These are phyloP conservation scores for Canavalia ensiformis DNA, from an alignment of 306 rosid species.

Conservation along the genomic window DNA sequence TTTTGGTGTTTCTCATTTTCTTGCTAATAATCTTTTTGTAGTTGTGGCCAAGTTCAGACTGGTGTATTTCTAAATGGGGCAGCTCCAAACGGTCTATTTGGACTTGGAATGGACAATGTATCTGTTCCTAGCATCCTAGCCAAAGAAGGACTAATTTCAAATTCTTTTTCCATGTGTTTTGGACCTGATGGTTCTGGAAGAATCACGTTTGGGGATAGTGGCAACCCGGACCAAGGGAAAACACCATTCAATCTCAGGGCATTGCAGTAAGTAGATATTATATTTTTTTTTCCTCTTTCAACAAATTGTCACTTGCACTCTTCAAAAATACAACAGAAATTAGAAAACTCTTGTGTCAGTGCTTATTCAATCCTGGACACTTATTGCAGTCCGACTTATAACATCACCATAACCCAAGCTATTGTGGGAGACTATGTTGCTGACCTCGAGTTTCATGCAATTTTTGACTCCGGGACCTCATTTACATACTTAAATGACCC, in stretches of 20 bases:
- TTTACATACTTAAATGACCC: constrained; percentile 85
- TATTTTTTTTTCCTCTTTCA: constrained; percentile 2
- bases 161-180: constrained; percentile 95
- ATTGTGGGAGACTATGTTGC: constrained; percentile 53
- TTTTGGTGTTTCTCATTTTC: constrained; percentile 13
- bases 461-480: constrained; percentile 90
- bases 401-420: constrained; percentile 71
- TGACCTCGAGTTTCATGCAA: constrained; percentile 66
- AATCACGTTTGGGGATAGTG: constrained; percentile 84
- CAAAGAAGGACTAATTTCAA: constrained; percentile 62
- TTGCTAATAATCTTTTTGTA: constrained; percentile 52
- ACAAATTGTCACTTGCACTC: constrained; percentile 33
- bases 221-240: constrained; percentile 67
- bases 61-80: constrained; percentile 72
- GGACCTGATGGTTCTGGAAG: constrained; percentile 69
- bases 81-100: constrained; percentile 92
- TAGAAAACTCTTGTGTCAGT: constrained; percentile 16
- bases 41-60: constrained; percentile 85
- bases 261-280: constrained; percentile 60
- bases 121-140: constrained; percentile 90
- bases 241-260: constrained; percentile 68
- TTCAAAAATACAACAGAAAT: constrained; percentile 4
- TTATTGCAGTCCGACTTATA: constrained; percentile 76
- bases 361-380: constrained; percentile 30
- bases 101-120: constrained; percentile 76